A percentile compares a stretch with the other conserved stretches of the same genome.
Evolutionary conservation across 1,284 basidiomycete species (phyloP).

Genomic region (Sporisorium scitamineum): DNA sequence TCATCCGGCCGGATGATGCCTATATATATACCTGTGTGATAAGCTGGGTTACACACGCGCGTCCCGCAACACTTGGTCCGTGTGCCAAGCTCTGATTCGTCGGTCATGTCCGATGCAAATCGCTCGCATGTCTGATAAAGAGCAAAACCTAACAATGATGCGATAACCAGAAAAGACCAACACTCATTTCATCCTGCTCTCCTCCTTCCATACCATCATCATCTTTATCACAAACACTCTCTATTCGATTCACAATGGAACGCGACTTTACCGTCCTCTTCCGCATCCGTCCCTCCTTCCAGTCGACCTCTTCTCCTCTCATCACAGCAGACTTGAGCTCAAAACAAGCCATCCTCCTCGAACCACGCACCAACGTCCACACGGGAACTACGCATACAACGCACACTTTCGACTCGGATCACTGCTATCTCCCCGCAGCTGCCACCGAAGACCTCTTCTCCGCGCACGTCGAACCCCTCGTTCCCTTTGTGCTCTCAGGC

Average conservation of each 20-base stretch:
- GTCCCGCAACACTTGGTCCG: no score
- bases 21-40: no score
- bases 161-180: constrained; percentile 7
- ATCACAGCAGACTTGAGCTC: constrained; percentile 3
- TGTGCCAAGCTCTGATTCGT: constrained; percentile 5
- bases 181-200: no score
- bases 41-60: no score
- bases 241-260: constrained; percentile 15
- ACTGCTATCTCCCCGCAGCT: constrained; percentile 12
- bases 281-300: constrained; percentile 28
- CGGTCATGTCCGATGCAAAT: constrained; percentile 17
- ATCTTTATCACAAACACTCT: background rate
- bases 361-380: constrained; percentile 17
- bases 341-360: constrained; percentile 13
- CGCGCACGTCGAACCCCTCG: constrained; percentile 14
- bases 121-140: background rate
- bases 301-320: background rate
- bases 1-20: no score
- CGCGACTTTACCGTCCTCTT: constrained; percentile 42
- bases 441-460: constrained; percentile 13
- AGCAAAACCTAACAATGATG: background rate
- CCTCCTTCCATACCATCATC: constrained; percentile 5
- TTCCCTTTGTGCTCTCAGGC: constrained; percentile 30
- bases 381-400: background rate
- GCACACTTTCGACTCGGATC: constrained; percentile 23